Base-by-base conservation (phyloP, 1,284 basidiomycete genomes). In the Sphagnurus paluster region DNA sequence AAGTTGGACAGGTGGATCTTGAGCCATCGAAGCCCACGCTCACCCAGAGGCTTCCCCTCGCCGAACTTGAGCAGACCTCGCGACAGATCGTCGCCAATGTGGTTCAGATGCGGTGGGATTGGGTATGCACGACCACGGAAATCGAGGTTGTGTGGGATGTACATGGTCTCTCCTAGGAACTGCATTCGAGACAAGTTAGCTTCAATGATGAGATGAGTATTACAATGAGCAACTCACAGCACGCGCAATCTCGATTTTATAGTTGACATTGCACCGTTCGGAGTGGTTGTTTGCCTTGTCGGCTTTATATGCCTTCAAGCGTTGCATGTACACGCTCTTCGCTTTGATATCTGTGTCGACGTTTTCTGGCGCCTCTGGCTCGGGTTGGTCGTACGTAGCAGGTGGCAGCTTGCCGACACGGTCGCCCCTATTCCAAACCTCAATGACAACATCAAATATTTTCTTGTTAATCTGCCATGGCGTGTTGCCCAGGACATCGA, bases 111-210 rank as follows among this genome's bases (percentile, higher is more conserved):
- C 1, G 96, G 93, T 0, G 97, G 95, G 42, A 98, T 87, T 2
- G 97, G 96, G 63, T 99, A 99, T 0, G 96, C 94, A 43, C 96
- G 87, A 4, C 97, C 97, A 53, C 96, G 85, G 80, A 99, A 99
- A 68, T 99, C 97, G 61, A 99, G 77, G 68, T 98, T 98, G 70
- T 99, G 97, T 0, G 96, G 96, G 52, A 97, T 79, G 69, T 94
- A 99, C 66, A 99, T 88, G 0, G 75, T 83, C 60, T 98, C 93
- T 28, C 80, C 81, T 36, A 93, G 68, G 75, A 93, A 95, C 86
- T 89, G 19, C 1, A 13, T 17, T 24, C 47, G 1, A 36, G 19
- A 35, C 41, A 35, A 2, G 25, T n/a, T 4, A 26, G 24, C 3
- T 13, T 36, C 30, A 26, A 48, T 41, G 5, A 29, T n/a, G 28